Percentiles rank a stretch among this genome's conserved stretches.
Conservation (phyloP, 2,329 filamentous ascomycete genomes). For the Colletotrichum noveboracense region DNA sequence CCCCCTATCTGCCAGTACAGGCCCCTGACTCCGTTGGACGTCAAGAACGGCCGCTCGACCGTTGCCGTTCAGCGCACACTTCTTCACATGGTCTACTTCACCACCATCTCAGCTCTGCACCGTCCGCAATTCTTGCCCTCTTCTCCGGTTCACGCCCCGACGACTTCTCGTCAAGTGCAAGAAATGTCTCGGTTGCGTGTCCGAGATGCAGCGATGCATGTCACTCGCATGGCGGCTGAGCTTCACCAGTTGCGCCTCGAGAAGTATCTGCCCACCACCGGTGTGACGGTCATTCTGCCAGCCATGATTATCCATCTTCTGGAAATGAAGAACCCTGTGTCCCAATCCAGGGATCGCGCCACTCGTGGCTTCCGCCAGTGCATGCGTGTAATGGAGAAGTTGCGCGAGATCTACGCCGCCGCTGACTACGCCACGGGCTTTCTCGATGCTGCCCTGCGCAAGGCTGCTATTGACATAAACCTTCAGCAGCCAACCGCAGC, state of each 20-base stretch:
- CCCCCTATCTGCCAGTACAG: constrained; percentile 75
- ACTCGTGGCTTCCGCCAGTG: constrained; percentile 86
- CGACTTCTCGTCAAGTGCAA: constrained; percentile 71
- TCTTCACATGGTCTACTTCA: constrained; percentile 92
- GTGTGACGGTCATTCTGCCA: constrained; percentile 88
- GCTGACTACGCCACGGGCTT: constrained; percentile 97
- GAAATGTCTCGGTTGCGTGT: constrained; percentile 85
- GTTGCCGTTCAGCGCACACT: constrained; percentile 79
- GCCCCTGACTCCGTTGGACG: constrained; percentile 56
- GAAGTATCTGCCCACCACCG: constrained; percentile 83
- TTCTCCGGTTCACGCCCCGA: constrained; percentile 58
- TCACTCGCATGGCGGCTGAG: constrained; percentile 82
- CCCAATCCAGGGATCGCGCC: constrained; percentile 73
- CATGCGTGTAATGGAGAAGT: constrained; percentile 87
- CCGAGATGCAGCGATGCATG: constrained; percentile 81
- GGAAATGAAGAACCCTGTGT: constrained; percentile 85
- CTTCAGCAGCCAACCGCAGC: constrained; percentile 35
- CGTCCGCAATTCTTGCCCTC: constrained; percentile 88
- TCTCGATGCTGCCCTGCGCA: constrained; percentile 88
- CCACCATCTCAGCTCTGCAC: constrained; percentile 88
- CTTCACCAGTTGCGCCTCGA: constrained; percentile 77
- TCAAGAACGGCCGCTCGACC: constrained; percentile 64
- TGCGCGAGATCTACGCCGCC: constrained; percentile 88
- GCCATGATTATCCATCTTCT: constrained; percentile 94
- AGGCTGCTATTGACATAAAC: constrained; percentile 77